Conservation (phyloP, 352 stramenopile genomes). For the Phytophthora aleatoria region DNA sequence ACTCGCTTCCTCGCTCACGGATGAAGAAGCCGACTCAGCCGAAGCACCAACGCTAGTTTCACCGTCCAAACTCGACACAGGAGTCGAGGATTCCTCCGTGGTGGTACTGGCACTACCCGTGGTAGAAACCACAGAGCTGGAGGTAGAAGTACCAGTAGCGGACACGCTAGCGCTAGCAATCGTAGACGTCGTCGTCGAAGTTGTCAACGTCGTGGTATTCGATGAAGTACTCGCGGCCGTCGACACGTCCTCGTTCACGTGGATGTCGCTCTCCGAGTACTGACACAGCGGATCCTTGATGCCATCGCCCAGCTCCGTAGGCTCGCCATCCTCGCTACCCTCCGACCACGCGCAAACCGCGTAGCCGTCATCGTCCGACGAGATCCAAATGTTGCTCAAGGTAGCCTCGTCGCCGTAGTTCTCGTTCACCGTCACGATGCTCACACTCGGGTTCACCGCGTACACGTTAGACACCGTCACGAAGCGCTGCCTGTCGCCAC, state of each 20-base stretch:
- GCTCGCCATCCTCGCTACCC: conserved; percentile 33
- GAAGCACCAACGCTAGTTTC: background rate
- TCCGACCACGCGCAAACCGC: conserved; percentile 38
- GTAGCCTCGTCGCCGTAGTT: background rate
- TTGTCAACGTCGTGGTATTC: conserved; percentile 12
- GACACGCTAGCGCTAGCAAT: too few relatives aligned
- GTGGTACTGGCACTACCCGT: background rate
- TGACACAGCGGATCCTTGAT: conserved; percentile 35
- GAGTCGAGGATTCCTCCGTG: conserved; percentile 8
- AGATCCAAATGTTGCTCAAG: conserved; percentile 24
- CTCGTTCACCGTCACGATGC: conserved; percentile 1
- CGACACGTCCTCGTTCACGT: conserved; percentile 28
- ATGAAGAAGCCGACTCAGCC: too few relatives aligned
- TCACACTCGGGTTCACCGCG: conserved; percentile 1
- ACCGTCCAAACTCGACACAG: conserved; percentile 10
- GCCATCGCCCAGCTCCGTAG: conserved; percentile 40
- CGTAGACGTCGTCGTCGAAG: conserved; percentile 6
- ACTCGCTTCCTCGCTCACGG: background rate
- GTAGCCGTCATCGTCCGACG: conserved; percentile 29
- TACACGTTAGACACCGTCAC: background rate
- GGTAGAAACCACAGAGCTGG: conserved; percentile 10
- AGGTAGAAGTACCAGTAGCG: conserved; percentile 2
- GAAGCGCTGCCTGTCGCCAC: background rate
- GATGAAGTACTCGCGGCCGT: conserved; percentile 21
- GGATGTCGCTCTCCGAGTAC: conserved; percentile 17